Base-by-base conservation (phyloP, 345 rosid genomes). In the Excoecaria cochinchinensis region DNA sequence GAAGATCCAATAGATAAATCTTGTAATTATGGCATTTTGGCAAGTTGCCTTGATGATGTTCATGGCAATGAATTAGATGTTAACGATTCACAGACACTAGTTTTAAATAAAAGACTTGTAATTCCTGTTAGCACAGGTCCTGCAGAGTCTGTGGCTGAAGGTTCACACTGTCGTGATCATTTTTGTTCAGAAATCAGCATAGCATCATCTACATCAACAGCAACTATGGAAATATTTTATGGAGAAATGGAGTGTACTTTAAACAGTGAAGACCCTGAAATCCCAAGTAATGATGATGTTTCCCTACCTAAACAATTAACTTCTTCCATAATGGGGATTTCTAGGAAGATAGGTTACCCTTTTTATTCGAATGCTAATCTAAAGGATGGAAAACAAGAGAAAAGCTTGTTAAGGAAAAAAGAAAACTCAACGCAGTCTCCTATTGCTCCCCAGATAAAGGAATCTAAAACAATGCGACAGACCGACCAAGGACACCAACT, bases 111-210 rank as follows among this genome's bases (percentile, higher is more conserved):
- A 42, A 62, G 76, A 38, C 79, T 74, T 65, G 73, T 62, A 57
- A 69, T 47, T 60, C 73, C 77, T 24, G 77, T 74, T 60, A 77
- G 50, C 71, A 17, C 75, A 50, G 75, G 70, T 53, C 65, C 39
- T 59, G 73, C 67, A 65, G 86, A 77, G 70, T 69, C 70, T 77
- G 64, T 64, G 52, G 60, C 76, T 51, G 78, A 78, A 71, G 79
- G 78, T 62, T 79, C 84, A 40, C 67, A 44, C 40, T 42, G 78
- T 52, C 70, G 67, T 69, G 51, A 25, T 72, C 69, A 67, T 55
- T 73, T 61, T 79, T 72, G 73, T 83, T 62, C 77, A 56, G 90
- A 87, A 62, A 83, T 70, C 65, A 85, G 80, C 74, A 47, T 50
- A 77, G 83, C 78, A 47, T 75, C 86, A 46, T 78, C 77, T n/a